These are phyloP conservation scores for Exophiala mesophila DNA, from an alignment of 2,329 filamentous ascomycete species.

Conservation along the genomic window DNA sequence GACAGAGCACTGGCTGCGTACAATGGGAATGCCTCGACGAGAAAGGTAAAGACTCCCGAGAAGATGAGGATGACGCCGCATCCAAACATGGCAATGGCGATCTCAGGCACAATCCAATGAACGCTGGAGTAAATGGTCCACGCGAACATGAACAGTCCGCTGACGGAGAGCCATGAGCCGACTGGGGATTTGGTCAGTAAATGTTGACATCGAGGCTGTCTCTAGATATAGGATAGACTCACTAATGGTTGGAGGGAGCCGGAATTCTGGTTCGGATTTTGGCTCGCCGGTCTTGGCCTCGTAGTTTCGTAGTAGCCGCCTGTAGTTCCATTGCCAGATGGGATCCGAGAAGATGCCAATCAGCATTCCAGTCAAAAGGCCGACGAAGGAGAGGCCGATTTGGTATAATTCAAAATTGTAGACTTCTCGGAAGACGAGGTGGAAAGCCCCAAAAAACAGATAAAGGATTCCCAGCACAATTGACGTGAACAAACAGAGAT, in stretches of 20 bases:
- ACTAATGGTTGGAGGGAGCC: constrained; percentile 65
- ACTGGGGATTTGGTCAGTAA: constrained; percentile 23
- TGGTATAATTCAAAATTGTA: constrained; percentile 36
- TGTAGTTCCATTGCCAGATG: constrained; percentile 43
- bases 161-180: constrained; percentile 72
- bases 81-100: constrained; percentile 68
- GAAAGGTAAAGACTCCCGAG: constrained; percentile 80
- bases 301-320: constrained; percentile 37
- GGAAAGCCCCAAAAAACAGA: constrained; percentile 40
- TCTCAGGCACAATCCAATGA: constrained; percentile 71
- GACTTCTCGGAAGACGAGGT: constrained; percentile 37
- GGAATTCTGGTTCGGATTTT: constrained; percentile 76
- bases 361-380: constrained; percentile 45
- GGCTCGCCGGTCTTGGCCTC: constrained; percentile 32
- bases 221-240: neutral
- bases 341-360: constrained; percentile 42
- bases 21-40: constrained; percentile 58
- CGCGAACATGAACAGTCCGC: constrained; percentile 81
- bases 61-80: constrained; percentile 71
- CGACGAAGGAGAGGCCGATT: constrained; percentile 42
- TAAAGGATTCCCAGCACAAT: constrained; percentile 40
- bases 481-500: constrained; percentile 39
- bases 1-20: constrained; percentile 62
- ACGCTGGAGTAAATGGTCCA: constrained; percentile 74
- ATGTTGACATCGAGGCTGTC: too few species aligned